Base-by-base conservation (phyloP, 139 green algal genomes). In the Protoeuglena noctilucae region DNA sequence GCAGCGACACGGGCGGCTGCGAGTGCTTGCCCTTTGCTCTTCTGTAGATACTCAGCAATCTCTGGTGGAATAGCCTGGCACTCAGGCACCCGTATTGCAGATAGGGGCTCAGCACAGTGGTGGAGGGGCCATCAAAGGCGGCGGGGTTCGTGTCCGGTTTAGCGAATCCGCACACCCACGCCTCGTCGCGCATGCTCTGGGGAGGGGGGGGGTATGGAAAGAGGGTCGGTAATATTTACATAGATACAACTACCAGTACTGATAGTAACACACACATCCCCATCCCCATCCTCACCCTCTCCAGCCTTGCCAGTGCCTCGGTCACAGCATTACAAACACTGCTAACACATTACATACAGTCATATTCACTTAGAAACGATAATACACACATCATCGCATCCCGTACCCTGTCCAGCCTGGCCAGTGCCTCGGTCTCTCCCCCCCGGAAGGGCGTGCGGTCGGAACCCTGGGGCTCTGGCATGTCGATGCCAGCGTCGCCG, bases 81-180 rank as follows among this genome's bases (percentile, higher is more conserved):
- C 61, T 75, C 2, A 79, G 50, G 58, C 72, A 81, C 12, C 77
- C 77, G 57, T 84, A 82, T 61, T 93, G 92, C 34, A 95, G 74
- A 75, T 93, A 86, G 12, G 86, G 86, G 23, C 72, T 86, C 25
- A 95, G 79, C 40, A 87, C 79, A 12, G 82, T 93, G 34, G 84
- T 93, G 54, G 82, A 67, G 3, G 83, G 83, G 51, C 69, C 54
- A 19, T 67, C 24, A n/a, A 88, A 91, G n/a, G 72, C 71, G 3
- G 70, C 61, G 18, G 85, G 85, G 60, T 94, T 73, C 7, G 76
- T 84, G 34, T 87, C 79, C 24, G 85, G 85, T 69, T 94, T 94
- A 51, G 92, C 79, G 71, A 94, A 94, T 2, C 28, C 57, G 4
- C 65, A 68, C 25, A 93, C 77, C 83, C 80, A 88, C 5, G 61